A percentile compares a stretch with the other conserved stretches of the same genome.
Evolutionary conservation across 345 rosid genomes (phyloP).

Genomic region (Lagerstroemia speciosa): DNA sequence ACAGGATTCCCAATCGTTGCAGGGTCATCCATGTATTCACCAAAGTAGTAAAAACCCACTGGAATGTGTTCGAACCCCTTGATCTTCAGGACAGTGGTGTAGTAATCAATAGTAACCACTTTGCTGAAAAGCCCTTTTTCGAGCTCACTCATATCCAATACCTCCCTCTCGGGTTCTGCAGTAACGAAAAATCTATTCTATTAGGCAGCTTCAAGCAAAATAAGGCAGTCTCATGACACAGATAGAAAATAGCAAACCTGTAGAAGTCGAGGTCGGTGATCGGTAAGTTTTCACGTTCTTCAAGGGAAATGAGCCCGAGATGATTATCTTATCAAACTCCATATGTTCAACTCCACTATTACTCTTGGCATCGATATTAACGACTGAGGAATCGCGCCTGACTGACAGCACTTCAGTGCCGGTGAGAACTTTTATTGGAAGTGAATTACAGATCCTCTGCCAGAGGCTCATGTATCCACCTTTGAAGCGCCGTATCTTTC

Average conservation of each 20-base stretch:
- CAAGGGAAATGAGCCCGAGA: constrained; percentile 51
- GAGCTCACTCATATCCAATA: constrained; percentile 40
- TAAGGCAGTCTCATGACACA: not conserved
- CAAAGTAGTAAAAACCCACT: constrained; percentile 54
- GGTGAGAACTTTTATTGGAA: constrained; percentile 33
- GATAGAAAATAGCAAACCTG: constrained; percentile 25
- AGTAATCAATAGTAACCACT: constrained; percentile 58
- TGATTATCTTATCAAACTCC: constrained; percentile 54
- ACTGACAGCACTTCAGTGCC: constrained; percentile 42
- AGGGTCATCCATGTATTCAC: constrained; percentile 61
- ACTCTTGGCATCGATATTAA: constrained; percentile 27
- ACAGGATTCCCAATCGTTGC: constrained; percentile 54
- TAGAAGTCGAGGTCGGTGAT: constrained; percentile 21
- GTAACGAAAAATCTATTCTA: not conserved
- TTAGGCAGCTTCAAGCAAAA: not conserved
- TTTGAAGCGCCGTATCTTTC: constrained; percentile 53
- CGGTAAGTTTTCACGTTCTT: constrained; percentile 40
- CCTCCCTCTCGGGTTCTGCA: constrained; percentile 36
- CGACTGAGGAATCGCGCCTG: constrained; percentile 26
- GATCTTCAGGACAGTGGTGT: constrained; percentile 52
- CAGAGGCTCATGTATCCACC: constrained; percentile 55
- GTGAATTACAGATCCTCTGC: constrained; percentile 36
- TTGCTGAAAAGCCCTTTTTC: constrained; percentile 47
- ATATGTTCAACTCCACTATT: constrained; percentile 24
- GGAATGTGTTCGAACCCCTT: constrained; percentile 50